Base-by-base conservation (phyloP, 1,139 yeast species). In the Geotrichum klebahnii region DNA sequence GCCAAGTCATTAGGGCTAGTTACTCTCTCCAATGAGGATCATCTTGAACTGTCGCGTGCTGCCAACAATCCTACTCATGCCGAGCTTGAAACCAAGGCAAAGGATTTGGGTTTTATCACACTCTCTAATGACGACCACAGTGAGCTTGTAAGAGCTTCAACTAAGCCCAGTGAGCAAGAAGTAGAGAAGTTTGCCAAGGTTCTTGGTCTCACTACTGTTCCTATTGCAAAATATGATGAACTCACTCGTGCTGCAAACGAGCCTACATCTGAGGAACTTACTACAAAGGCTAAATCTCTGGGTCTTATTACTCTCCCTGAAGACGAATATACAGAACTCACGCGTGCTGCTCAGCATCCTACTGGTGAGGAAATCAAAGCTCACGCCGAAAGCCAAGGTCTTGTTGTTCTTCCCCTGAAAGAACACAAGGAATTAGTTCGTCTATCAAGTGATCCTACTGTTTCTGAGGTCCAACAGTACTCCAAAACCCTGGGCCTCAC, bases 361-460 rank as follows among this genome's bases (percentile, higher is more conserved):
- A 59, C 65, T 0, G 63, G 57, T 44, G 48, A 57, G 5, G 67
- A 67, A 34, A 46, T 68, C 17, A 63, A 29, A 14, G 47, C 48
- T 4, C 22, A 42, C 19, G 41, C 48, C 22, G 17, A 20, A 16
- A 4, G 36, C 35, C 44, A 41, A 48, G 72, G 74, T 44, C 62
- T 80, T 54, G 74, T 75, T 3, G 53, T 78, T 17, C 55, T 44
- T 32, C 71, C 81, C 1, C 58, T 64, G 45, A 57, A 54, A 0
- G 67, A 65, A 17, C 59, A 59, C 24, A 16, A 60, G 9, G 53
- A 52, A 2, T 51, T 69, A 32, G 47, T 53, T 0, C 50, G 61
- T 17, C 48, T 57, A 20, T 58, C 60, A 1, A 39, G 42, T 6
- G 55, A 59, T 23, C 63, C 56, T 33, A 53, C 64, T 1, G 37